Evolutionary conservation across 768 basidiomycete genomes (phyloP).

Genomic region (Amanita molliuscula): DNA sequence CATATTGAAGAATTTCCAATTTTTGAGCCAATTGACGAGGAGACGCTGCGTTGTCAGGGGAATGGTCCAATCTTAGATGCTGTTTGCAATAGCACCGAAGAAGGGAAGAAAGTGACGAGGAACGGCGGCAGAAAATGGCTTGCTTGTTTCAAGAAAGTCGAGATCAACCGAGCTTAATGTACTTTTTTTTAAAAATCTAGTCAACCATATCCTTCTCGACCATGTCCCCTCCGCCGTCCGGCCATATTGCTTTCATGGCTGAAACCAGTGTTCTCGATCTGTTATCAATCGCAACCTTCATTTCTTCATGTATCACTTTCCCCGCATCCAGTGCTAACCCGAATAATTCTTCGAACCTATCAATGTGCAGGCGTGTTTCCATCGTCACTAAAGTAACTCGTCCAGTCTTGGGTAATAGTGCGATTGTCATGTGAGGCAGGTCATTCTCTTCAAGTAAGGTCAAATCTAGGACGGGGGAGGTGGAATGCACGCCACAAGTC

Average conservation of each 20-base stretch:
- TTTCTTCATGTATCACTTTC: slow-evolving; percentile 71
- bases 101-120: slow-evolving; percentile 93
- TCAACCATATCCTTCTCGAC: slow-evolving; percentile 26
- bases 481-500: slow-evolving; percentile 78
- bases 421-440: slow-evolving; percentile 81
- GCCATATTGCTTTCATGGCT: slow-evolving; percentile 42
- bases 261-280: slow-evolving; percentile 54
- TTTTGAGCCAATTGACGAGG: slow-evolving; percentile 72
- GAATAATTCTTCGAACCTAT: slow-evolving; percentile 87
- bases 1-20: slow-evolving; percentile 85
- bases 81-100: slow-evolving; percentile 82
- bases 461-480: slow-evolving; percentile 77
- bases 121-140: slow-evolving; percentile 89
- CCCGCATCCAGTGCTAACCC: slow-evolving; percentile 69
- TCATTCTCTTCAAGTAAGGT: slow-evolving; percentile 86
- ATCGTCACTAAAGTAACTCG: slow-evolving; percentile 84
- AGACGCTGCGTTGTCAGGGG: slow-evolving; percentile 64
- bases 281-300: slow-evolving; percentile 60
- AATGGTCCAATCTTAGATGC: slow-evolving; percentile 74
- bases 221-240: slow-evolving; percentile 14
- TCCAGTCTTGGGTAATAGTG: slow-evolving; percentile 78
- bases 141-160: slow-evolving; percentile 75
- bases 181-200: slow-evolving; percentile 2
- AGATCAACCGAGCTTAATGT: slow-evolving; percentile 16
- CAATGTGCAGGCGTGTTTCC: slow-evolving; percentile 91